Conservation (phyloP, 108 stramenopile species). For the Nitzschia sp. region DNA sequence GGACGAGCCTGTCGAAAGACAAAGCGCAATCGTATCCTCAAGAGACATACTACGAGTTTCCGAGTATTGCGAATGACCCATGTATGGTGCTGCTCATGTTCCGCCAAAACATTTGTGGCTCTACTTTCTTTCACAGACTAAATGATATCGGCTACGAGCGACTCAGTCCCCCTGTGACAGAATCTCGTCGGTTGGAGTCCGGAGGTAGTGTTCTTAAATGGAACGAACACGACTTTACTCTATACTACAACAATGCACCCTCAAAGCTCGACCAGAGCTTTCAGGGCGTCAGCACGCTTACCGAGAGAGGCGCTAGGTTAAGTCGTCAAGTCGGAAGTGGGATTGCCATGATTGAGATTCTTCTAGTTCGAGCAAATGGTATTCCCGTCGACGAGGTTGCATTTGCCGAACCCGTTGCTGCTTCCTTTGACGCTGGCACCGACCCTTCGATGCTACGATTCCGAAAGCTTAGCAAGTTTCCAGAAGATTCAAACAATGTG, state of each 20-base stretch:
- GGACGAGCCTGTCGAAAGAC: conserved; percentile 53
- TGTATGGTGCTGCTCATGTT: conserved; percentile 67
- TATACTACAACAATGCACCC: conserved; percentile 53
- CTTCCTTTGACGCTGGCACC: background rate
- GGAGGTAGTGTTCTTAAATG: conserved; percentile 25
- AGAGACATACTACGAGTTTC: conserved; percentile 54
- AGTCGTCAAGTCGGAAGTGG: conserved; percentile 57
- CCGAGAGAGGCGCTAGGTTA: conserved; percentile 62
- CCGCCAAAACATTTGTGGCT: conserved; percentile 72
- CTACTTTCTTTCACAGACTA: conserved; percentile 72
- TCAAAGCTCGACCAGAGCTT: conserved; percentile 59
- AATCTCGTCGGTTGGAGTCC: conserved; percentile 12
- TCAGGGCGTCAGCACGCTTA: conserved; percentile 66
- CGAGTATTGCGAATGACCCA: conserved; percentile 54
- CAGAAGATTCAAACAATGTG: conserved; percentile 1
- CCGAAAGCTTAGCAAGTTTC: conserved; percentile 13
- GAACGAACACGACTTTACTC: conserved; percentile 39
- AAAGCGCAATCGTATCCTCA: background rate
- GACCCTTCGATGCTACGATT: conserved; percentile 5
- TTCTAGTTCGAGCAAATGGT: conserved; percentile 36
- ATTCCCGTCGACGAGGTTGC: conserved; percentile 9
- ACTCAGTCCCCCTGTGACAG: conserved; percentile 13
- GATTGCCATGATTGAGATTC: conserved; percentile 65
- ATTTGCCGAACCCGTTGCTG: conserved; percentile 21
- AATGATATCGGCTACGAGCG: conserved; percentile 24